These are phyloP conservation scores for Citrullus mucosospermus DNA, from an alignment of 306 rosid genomes.

Conservation along the genomic window DNA sequence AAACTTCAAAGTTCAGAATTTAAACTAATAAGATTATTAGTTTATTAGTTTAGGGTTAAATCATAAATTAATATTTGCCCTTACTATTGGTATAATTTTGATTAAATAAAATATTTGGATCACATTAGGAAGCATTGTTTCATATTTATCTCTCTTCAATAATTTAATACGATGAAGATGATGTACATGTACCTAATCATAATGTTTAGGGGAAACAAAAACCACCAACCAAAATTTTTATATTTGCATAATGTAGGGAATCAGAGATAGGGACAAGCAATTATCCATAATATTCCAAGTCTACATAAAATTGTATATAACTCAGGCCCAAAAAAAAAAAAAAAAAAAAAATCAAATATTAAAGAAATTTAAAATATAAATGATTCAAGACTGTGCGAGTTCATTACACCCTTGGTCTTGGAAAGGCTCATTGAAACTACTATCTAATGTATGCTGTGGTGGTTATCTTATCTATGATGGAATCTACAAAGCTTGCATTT, in stretches of 20 bases:
- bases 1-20: too few relatives aligned
- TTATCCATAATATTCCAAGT: background rate
- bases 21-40: too few relatives aligned
- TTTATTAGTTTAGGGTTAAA: too few relatives aligned
- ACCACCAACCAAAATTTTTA: background rate
- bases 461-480: background rate
- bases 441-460: slow-evolving; percentile 5
- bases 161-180: background rate
- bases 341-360: background rate
- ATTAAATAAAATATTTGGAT: too few relatives aligned
- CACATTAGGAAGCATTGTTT: too few relatives aligned
- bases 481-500: slow-evolving; percentile 65
- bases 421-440: background rate
- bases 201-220: background rate
- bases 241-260: background rate
- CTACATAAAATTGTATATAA: background rate
- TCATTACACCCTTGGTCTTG: background rate
- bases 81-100: too few relatives aligned
- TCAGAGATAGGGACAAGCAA: background rate
- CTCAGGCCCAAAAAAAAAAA: background rate
- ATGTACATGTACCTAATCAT: background rate
- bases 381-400: background rate
- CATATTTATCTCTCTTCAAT: background rate
- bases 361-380: background rate
- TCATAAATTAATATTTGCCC: too few relatives aligned